These are phyloP conservation scores for Apiotrichum laibachii DNA, from an alignment of 1,284 basidiomycete genomes.

Conservation along the genomic window DNA sequence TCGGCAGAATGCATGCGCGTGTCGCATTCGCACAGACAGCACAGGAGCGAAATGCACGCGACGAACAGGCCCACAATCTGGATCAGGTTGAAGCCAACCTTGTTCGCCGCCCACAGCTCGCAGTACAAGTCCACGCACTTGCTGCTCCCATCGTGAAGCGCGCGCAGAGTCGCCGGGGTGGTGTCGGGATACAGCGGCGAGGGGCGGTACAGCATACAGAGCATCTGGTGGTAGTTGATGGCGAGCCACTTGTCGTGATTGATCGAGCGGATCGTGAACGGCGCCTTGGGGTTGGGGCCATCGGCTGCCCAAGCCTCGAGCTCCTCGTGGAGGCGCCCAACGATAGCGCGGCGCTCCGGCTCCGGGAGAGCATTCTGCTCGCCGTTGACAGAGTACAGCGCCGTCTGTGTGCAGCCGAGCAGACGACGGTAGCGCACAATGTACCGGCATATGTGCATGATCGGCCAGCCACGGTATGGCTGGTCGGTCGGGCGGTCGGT, in stretches of 20 bases:
- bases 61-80: conserved; percentile 34
- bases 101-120: conserved; percentile 29
- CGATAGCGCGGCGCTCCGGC: conserved; percentile 23
- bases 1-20: conserved; percentile 21
- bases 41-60: conserved; percentile 33
- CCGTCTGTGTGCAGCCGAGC: conserved; percentile 25
- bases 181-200: conserved; percentile 32
- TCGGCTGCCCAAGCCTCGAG: conserved; percentile 27
- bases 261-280: conserved; percentile 16
- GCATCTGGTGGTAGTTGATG: conserved; percentile 31
- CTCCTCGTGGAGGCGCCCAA: conserved; percentile 22
- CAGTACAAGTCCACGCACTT: conserved; percentile 32
- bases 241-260: conserved; percentile 30
- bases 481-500: conserved; percentile 18
- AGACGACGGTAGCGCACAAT: conserved; percentile 29
- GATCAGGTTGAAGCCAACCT: conserved; percentile 34
- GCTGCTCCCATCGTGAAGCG: conserved; percentile 26
- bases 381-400: conserved; percentile 30
- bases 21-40: conserved; percentile 37
- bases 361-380: conserved; percentile 28
- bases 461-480: conserved; percentile 25
- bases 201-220: conserved; percentile 34
- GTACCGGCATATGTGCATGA: conserved; percentile 19
- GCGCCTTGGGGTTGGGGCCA: conserved; percentile 15
- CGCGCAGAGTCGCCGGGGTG: conserved; percentile 23